These are phyloP conservation scores for Zymoseptoria ardabiliae DNA, from an alignment of 2,329 filamentous ascomycete species.

Conservation along the genomic window DNA sequence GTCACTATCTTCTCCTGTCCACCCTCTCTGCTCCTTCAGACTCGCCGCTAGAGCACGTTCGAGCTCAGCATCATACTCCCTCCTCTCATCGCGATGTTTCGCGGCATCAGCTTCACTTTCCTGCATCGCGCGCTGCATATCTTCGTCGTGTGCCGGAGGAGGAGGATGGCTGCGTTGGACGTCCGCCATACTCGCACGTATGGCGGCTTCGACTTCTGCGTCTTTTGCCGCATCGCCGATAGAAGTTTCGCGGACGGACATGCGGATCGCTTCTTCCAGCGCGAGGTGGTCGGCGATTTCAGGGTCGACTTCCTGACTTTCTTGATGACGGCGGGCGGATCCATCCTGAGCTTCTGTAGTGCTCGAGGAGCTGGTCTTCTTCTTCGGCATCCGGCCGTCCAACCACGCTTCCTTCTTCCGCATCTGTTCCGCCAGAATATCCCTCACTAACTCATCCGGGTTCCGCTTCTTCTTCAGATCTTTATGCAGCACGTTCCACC, in stretches of 20 bases:
- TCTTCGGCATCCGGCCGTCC: constrained; percentile 9
- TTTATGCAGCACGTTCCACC: constrained; percentile 56
- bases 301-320: constrained; percentile 2
- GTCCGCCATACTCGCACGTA: constrained; percentile 63
- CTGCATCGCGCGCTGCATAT: constrained; percentile 44
- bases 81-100: constrained; percentile 18
- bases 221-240: constrained; percentile 64
- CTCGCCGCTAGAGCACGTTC: constrained; percentile 41
- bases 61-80: constrained; percentile 37
- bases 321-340: background rate
- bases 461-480: constrained; percentile 54
- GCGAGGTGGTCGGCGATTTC: constrained; percentile 47
- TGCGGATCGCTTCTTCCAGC: constrained; percentile 64
- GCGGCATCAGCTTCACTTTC: constrained; percentile 39
- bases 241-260: constrained; percentile 63
- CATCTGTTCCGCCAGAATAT: constrained; percentile 34
- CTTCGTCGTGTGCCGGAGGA: constrained; percentile 34
- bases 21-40: constrained; percentile 35
- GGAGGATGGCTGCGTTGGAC: constrained; percentile 35
- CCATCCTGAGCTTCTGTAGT: background rate
- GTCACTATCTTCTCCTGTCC: constrained; percentile 10
- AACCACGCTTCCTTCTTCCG: constrained; percentile 22
- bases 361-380: constrained; percentile 9
- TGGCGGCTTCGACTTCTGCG: constrained; percentile 61
- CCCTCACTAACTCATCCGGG: constrained; percentile 47